phyloP scores from a whole-genome alignment of 176 grass and related monocot species.

The Hyparrhenia diplandra region DNA sequence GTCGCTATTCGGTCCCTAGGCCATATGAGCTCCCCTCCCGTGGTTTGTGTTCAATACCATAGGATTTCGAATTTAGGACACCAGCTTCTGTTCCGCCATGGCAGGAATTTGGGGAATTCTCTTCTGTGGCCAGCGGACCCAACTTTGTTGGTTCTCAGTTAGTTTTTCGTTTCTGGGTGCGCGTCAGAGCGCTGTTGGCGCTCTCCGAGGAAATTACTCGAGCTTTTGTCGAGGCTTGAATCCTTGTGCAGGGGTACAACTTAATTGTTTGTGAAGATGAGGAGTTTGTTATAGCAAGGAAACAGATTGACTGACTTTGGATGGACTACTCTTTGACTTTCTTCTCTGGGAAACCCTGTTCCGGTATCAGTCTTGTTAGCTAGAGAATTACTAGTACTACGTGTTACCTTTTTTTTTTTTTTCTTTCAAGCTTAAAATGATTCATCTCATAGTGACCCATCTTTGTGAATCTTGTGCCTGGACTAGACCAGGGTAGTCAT shows the following conservation, averaged over 20 bases:
- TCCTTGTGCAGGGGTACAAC: not conserved
- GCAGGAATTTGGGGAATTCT: not conserved
- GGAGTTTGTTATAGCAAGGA: not conserved
- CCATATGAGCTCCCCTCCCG: too few relatives aligned
- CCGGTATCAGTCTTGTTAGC: too few relatives aligned
- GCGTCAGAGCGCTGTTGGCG: not conserved
- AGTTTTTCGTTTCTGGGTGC: not conserved
- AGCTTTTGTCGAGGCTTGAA: not conserved
- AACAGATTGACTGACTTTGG: not conserved
- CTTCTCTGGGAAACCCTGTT: too few relatives aligned
- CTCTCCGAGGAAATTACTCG: not conserved
- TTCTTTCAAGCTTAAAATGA: not conserved
- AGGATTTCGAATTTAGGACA: not conserved
- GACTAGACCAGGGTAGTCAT: not conserved
- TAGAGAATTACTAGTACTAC: not conserved
- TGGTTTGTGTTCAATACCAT: not conserved
- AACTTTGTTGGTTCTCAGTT: not conserved
- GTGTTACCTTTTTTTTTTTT: not conserved
- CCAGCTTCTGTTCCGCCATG: not conserved
- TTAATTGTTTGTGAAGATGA: not conserved
- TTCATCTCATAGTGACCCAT: too few relatives aligned
- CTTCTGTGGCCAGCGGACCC: not conserved
- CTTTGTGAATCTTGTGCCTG: too few relatives aligned
- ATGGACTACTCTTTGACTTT: too few relatives aligned
- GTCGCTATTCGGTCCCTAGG: not conserved